Evolutionary conservation across 2,329 filamentous ascomycete genomes (phyloP).

Genomic region (Herpotrichia juniperi): DNA sequence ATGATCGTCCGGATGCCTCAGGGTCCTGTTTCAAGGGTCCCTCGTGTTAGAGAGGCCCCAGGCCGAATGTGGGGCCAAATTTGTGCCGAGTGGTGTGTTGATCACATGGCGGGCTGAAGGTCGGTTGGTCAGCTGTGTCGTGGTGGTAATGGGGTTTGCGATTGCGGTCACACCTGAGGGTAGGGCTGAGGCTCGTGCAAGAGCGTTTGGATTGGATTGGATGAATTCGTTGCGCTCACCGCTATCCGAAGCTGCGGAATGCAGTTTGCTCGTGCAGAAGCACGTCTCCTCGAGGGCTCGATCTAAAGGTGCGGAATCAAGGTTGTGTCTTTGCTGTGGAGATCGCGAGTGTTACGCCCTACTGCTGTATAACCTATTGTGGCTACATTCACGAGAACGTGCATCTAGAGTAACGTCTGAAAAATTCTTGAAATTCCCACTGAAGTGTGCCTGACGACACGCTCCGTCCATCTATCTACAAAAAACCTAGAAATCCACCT

Average conservation of each 20-base stretch:
- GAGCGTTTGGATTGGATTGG: too few species aligned
- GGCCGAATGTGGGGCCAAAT: not conserved
- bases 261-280: too few species aligned
- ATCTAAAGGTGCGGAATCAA: too few species aligned
- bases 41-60: constrained; percentile 20
- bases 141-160: too few species aligned
- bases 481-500: constrained; percentile 1
- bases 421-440: not conserved
- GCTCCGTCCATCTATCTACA: not conserved
- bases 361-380: too few species aligned
- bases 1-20: constrained; percentile 16
- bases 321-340: too few species aligned
- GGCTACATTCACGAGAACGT: too few species aligned
- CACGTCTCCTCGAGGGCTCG: too few species aligned
- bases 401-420: not conserved
- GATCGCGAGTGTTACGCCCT: too few species aligned
- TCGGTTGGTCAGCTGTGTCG: not conserved
- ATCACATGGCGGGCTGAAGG: not conserved
- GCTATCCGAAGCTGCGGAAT: too few species aligned
- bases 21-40: constrained; percentile 28
- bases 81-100: not conserved
- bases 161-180: too few species aligned
- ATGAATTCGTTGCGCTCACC: not conserved
- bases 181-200: too few species aligned
- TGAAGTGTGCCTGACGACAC: not conserved